Evolutionary conservation across 139 green algal species (phyloP), one percentile per base, ranked within the genome.

Genomic region (Astrephomene gubernaculifera): DNA sequence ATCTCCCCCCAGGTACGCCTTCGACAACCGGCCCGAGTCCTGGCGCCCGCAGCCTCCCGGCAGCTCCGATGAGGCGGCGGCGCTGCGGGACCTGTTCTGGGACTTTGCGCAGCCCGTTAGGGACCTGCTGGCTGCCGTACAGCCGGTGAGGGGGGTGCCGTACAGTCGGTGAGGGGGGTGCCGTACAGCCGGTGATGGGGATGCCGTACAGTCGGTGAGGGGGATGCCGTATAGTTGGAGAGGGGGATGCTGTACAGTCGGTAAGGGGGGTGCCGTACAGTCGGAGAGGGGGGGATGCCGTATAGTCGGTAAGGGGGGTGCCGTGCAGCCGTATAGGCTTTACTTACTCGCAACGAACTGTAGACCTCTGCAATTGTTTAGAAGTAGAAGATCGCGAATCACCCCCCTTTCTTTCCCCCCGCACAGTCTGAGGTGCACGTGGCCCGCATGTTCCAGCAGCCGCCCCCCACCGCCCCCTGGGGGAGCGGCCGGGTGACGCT

Each of bases 401-500:
- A n/a, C n/a, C n/a, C n/a, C n/a, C n/a, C n/a, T n/a, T n/a, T n/a
- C n/a, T n/a, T n/a, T n/a, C n/a, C n/a, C n/a, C n/a, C n/a, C n/a
- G n/a, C n/a, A n/a, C 68, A 75, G 68, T 75, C 68, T n/a, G 68
- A 7, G 6, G 53, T 83, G 12, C 43, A 72, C 27, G 2, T 44
- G 2, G 8, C 4, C 75, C 43, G 44, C n/a, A 64, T 84, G 61
- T 49, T 49, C 9, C 36, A 91, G 86, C 96, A 98, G 87, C 75
- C 87, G 73, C 71, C 87, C 2, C 74, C 41, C 4, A 89, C 89
- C 45, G 84, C 92, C 33, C 71, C 81, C 21, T 97, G 96, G 96
- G 80, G 86, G 36, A 89, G 95, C 45, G 92, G 94, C 12, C 76
- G 92, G 6, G 96, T 98, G 22, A 94, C 91, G 0, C 89, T 98